Percentiles rank a stretch among this genome's conserved stretches.
Evolutionary conservation across 345 rosid species (phyloP).

Genomic region (Salix koriyanagi): DNA sequence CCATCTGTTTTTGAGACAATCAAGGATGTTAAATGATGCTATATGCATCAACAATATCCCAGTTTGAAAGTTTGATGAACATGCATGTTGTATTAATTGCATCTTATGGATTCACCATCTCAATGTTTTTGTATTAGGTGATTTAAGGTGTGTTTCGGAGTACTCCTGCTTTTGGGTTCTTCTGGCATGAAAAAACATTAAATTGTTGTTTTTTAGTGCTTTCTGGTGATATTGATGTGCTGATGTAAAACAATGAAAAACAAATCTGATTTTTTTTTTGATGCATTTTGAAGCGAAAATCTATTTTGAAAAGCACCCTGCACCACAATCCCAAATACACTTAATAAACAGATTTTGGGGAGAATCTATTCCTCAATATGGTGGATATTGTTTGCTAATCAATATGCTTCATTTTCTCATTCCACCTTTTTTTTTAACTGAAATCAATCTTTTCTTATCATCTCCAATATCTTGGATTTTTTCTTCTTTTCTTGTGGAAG

Average conservation of each 20-base stretch:
- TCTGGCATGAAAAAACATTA: no score
- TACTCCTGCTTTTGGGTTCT: no score
- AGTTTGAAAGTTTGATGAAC: neutral
- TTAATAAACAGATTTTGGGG: neutral
- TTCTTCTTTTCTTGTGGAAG: neutral
- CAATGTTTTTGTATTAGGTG: neutral
- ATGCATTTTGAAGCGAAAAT: no score
- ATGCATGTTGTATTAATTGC: neutral
- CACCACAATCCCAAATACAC: no score
- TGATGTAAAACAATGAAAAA: no score
- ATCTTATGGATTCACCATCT: neutral
- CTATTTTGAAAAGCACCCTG: no score
- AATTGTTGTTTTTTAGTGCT: no score
- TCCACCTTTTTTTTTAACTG: neutral
- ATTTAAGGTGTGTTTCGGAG: neutral
- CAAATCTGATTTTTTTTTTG: no score
- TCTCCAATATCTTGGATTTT: neutral
- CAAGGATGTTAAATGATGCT: neutral
- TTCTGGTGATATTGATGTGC: no score
- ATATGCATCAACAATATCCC: neutral
- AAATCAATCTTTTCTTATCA: neutral
- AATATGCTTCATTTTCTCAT: neutral
- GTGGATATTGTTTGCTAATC: neutral
- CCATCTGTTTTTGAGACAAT: conserved; percentile 1
- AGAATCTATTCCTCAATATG: neutral